Evolutionary conservation across 768 basidiomycete genomes (phyloP), one percentile per base, ranked within the genome.

Genomic region (Tylopilus sp.): DNA sequence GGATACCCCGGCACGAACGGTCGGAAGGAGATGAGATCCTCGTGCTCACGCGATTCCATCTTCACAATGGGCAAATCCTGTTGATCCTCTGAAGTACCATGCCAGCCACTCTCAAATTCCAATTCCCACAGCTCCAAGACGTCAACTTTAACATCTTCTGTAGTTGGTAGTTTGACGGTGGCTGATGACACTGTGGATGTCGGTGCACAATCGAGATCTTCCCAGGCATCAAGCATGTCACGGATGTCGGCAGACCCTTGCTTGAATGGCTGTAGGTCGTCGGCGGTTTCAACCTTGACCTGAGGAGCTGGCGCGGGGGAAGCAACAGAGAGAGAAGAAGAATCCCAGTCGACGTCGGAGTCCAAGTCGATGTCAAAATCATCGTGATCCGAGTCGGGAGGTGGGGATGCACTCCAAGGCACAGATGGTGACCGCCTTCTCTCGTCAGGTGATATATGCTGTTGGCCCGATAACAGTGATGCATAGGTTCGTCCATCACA

Each of bases 191-290:
- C 57, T 6, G 58, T 69, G 28, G 59, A 65, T 25, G 59, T 60
- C 12, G 57, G 63, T 13, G 61, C 56, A 21, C 69, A 61, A 60
- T 85, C 83, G 53, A 83, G 74, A 57, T 80, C 78, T 47, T 88
- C 87, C 86, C 86, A 89, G 17, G 80, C 81, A 51, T 86, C 84
- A 40, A 87, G 66, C 70, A 86, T 78, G 13, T 80, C 80, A 58
- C 83, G 79, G 5, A 86, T 78, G 58, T 88, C 85, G 19, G 71
- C 72, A 2, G 78, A 77, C 56, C 87, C 85, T 56, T 80, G 77
- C 66, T 87, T 85, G 55, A 87, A 52, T 13, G 69, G 60, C 24
- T 63, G 63, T 16, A 64, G 52, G 17, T 72, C 73, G 31, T 72
- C 61, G 16, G 42, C 31, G 13, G 53, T 53, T 53, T 63, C 56